Conservation (phyloP, 192 early-diverging fungal genomes). For the Coemansia pectinata region DNA sequence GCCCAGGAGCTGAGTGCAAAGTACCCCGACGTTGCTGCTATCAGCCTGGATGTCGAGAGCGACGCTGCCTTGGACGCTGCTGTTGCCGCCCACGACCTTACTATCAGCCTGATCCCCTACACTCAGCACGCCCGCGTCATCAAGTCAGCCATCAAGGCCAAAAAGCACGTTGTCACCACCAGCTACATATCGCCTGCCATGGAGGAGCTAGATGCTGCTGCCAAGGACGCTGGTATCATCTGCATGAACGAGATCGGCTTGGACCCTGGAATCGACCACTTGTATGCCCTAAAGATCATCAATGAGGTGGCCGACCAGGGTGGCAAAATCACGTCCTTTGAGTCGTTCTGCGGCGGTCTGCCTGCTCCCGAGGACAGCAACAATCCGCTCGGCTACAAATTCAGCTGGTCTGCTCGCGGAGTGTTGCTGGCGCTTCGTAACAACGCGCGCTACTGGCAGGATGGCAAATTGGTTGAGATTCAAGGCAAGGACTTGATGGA, state of each 20-base stretch:
- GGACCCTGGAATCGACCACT: slow-evolving; percentile 97
- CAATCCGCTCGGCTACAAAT: slow-evolving; percentile 99
- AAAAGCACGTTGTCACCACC: slow-evolving; percentile 95
- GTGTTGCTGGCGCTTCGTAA: slow-evolving; percentile 96
- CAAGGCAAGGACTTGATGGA: slow-evolving; percentile 85
- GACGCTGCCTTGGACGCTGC: slow-evolving; percentile 69
- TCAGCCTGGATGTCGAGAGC: slow-evolving; percentile 80
- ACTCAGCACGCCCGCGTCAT: slow-evolving; percentile 89
- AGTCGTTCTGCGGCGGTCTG: slow-evolving; percentile 97
- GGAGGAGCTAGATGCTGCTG: slow-evolving; percentile 82
- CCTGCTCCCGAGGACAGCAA: slow-evolving; percentile 96
- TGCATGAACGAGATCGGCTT: slow-evolving; percentile 99
- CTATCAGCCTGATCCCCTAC: slow-evolving; percentile 91
- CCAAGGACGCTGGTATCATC: slow-evolving; percentile 82
- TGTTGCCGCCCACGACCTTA: slow-evolving; percentile 83
- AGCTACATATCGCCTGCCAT: slow-evolving; percentile 96
- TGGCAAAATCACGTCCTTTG: slow-evolving; percentile 87
- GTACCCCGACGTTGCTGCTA: slow-evolving; percentile 62
- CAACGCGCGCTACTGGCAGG: slow-evolving; percentile 86
- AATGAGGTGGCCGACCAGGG: slow-evolving; percentile 79
- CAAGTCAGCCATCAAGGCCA: slow-evolving; percentile 84
- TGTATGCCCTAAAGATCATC: slow-evolving; percentile 89
- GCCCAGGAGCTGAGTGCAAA: slow-evolving; percentile 68
- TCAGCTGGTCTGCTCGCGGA: slow-evolving; percentile 97
- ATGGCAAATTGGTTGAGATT: slow-evolving; percentile 88